A percentile compares a stretch with the other conserved stretches of the same genome.
phyloP scores from a whole-genome alignment of 2,329 filamentous ascomycete genomes.

The Aspergillus jensenii region DNA sequence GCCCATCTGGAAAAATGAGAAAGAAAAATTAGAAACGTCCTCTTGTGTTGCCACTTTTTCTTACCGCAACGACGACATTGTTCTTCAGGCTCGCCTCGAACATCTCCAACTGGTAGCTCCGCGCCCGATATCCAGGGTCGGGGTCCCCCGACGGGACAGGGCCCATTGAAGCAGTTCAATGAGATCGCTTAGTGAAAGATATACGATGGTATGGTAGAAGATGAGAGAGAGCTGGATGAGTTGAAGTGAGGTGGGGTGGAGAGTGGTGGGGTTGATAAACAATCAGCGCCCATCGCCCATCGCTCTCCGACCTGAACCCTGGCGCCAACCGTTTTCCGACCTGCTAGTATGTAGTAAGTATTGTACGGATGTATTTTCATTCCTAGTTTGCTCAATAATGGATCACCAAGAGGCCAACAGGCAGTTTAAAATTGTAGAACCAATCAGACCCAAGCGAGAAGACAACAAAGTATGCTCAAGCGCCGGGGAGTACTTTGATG shows the following conservation, averaged over 20 bases:
- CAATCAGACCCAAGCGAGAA: constrained; percentile 24
- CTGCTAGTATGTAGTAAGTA: no score
- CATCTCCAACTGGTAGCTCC: constrained; percentile 77
- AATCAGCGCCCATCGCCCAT: not conserved
- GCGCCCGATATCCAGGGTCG: constrained; percentile 25
- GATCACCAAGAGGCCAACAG: no score
- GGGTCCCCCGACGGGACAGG: not conserved
- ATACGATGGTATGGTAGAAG: not conserved
- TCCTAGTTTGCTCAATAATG: no score
- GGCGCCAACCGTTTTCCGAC: no score
- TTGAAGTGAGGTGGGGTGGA: not conserved
- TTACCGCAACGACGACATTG: constrained; percentile 71
- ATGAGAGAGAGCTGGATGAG: not conserved
- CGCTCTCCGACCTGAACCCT: not conserved
- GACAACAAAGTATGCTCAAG: constrained; percentile 31
- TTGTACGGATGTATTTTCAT: no score
- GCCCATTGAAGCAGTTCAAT: constrained; percentile 10
- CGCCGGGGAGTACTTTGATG: constrained; percentile 35
- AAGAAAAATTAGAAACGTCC: not conserved
- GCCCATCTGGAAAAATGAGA: constrained; percentile 61
- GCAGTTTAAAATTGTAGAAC: not conserved
- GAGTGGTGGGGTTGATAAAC: not conserved
- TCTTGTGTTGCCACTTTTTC: not conserved
- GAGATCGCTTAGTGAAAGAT: not conserved
- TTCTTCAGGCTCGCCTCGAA: constrained; percentile 64